These are phyloP conservation scores for Claviceps lovelessii DNA, from an alignment of 2,329 filamentous ascomycete species.

Conservation along the genomic window DNA sequence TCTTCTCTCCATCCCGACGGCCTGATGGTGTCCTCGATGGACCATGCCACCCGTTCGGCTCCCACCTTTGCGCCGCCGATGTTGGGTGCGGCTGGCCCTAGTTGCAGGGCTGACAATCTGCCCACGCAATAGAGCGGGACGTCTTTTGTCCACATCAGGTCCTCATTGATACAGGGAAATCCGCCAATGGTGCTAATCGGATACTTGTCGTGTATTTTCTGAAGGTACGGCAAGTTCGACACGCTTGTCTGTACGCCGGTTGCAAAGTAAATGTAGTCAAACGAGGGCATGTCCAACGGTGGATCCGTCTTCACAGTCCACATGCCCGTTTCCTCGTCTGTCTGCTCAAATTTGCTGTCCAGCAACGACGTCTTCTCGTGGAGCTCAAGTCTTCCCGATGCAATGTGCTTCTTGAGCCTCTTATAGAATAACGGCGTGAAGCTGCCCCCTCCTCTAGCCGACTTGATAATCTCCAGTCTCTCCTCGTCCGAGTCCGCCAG, in stretches of 20 bases:
- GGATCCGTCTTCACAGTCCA: slow-evolving; percentile 39
- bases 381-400: slow-evolving; percentile 36
- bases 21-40: slow-evolving; percentile 41
- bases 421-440: slow-evolving; percentile 56
- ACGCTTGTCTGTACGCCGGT: slow-evolving; percentile 58
- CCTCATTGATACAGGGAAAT: slow-evolving; percentile 58
- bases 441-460: slow-evolving; percentile 61
- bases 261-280: slow-evolving; percentile 62
- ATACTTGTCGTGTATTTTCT: slow-evolving; percentile 41
- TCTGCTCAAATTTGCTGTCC: slow-evolving; percentile 34
- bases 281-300: slow-evolving; percentile 35
- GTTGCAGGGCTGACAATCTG: slow-evolving; percentile 48
- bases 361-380: slow-evolving; percentile 43
- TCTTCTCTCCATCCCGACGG: slow-evolving; percentile 7
- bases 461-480: slow-evolving; percentile 48
- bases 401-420: slow-evolving; percentile 46
- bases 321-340: slow-evolving; percentile 14
- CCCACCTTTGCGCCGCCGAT: slow-evolving; percentile 58
- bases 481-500: slow-evolving; percentile 57
- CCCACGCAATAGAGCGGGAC: slow-evolving; percentile 62
- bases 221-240: slow-evolving; percentile 42
- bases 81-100: slow-evolving; percentile 62
- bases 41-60: slow-evolving; percentile 60
- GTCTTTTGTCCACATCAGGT: slow-evolving; percentile 60
- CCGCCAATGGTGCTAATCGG: slow-evolving; percentile 51